phyloP scores from a whole-genome alignment of 2,329 filamentous ascomycete genomes.

The Davidsoniella virescens region DNA sequence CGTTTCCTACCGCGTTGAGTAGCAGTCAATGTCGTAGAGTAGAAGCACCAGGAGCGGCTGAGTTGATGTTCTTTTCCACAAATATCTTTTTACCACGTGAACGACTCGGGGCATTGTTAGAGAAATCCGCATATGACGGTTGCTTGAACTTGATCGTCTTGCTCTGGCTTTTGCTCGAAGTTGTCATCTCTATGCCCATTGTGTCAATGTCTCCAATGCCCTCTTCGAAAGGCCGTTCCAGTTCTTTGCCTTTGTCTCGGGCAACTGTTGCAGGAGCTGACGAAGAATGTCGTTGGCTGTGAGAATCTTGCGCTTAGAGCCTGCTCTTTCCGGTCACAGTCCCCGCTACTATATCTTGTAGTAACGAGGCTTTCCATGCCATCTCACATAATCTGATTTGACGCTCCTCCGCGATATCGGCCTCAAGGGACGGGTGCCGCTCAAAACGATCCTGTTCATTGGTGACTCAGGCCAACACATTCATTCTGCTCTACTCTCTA shows the following conservation, averaged over 20 bases:
- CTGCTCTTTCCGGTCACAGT: constrained; percentile 32
- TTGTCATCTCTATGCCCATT: constrained; percentile 9
- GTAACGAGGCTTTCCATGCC: constrained; percentile 46
- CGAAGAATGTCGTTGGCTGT: constrained; percentile 20
- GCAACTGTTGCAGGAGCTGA: constrained; percentile 30
- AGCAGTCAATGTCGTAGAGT: too few species aligned
- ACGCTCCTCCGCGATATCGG: constrained; percentile 51
- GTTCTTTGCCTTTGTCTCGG: constrained; percentile 18
- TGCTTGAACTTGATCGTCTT: not conserved
- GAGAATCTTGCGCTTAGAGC: not conserved
- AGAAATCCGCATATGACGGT: too few species aligned
- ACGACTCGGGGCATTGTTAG: too few species aligned
- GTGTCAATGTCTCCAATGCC: constrained; percentile 1
- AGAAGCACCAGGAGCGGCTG: too few species aligned
- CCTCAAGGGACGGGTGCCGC: constrained; percentile 46
- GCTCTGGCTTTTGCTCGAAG: not conserved
- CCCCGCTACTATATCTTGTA: constrained; percentile 25
- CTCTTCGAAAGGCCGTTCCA: not conserved
- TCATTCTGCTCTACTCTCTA: constrained; percentile 58
- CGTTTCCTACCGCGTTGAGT: too few species aligned
- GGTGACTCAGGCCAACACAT: too few species aligned
- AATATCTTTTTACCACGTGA: too few species aligned
- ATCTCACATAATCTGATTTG: constrained; percentile 61
- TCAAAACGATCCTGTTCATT: constrained; percentile 69
- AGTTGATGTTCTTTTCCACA: too few species aligned